Base-by-base conservation (phyloP, 768 basidiomycete species). In the Kwoniella sp. region DNA sequence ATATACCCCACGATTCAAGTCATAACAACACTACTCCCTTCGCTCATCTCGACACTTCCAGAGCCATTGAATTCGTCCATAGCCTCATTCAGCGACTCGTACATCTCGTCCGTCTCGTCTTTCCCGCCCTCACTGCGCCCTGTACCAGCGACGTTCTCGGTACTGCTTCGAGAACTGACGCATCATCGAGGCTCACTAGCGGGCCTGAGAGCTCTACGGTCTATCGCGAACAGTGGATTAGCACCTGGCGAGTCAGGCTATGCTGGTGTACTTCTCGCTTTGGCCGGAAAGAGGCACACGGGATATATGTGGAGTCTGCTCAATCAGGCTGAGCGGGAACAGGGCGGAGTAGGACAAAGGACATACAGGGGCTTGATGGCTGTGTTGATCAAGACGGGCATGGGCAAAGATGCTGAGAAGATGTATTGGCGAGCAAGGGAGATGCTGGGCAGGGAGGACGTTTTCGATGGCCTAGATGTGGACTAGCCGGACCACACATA, bases 11-110 rank as follows among this genome's bases (percentile, higher is more conserved):
- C 51, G 0, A 63, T 60, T 4, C 46, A 52, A 19, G 44, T 68
- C 26, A 30, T 69, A 0, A 70, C 67, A 1, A 64, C 65, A 3
- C 19, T 68, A 26, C 44, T 70, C 6, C 72, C 67, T 15, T 66
- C 67, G 1, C 25, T 73, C 9, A 52, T 70, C 26, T 26, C 30
- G 21, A 46, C 44, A 1, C 12, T 64, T 8, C 67, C 63, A 15
- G 3, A 33, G 19, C 55, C 62, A 1, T 27, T 27, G 19, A 37
- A 51, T 5, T 40, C 48, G 17, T 44, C 67, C 15, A n/a, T 65
- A 0, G 2, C 33, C 26, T 33, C 46, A 24, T 69, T 62, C 49
- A 48, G 37, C 33, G 13, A 30, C 8, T 17, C 17, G 4, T 69
- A 69, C 36, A 30, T 63, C 36, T n/a, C 22, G 0, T 9, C 15